Evolutionary conservation across 805 yeast genomes (phyloP), one percentile per base, ranked within the genome.

Genomic region (Naumovozyma dairenensis): DNA sequence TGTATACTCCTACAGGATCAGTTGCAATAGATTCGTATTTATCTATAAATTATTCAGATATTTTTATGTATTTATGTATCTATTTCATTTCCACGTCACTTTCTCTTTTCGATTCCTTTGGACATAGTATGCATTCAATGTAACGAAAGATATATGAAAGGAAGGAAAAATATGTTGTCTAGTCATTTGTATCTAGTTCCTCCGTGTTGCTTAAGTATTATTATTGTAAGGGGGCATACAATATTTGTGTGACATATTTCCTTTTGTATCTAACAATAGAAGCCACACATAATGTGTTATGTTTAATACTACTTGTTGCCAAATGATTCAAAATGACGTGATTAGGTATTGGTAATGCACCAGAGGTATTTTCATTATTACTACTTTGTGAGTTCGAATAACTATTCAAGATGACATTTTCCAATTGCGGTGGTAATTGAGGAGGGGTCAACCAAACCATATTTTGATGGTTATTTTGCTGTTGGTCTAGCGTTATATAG

Each of bases 251-350:
- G 16, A 80, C 92, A 55, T 86, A 87, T 61, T 80, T 85, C 39
- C 87, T 70, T 55, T 81, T 78, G 62, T 87, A 87, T 53, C 96
- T 69, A 22, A 84, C 87, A 15, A 87, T 84, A 26, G 86, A 76
- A 3, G 96, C 96, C 30, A 87, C 96, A 6, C 96, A 94, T 37
- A 87, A 66, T 0, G 94, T 89, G 56, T 85, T 86, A 53, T 87
- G 95, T 53, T 87, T 85, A 49, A 87, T 87, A 43, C 92, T 79
- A 8, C 96, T 85, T 6, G 96, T 87, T n/a, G 96, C 95, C 58
- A 87, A 65, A 58, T 87, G 97, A 54, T 87, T 87, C 48, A 87
- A 65, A 16, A 87, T 94, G 36, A 87, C 97, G 55, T 87, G 96
- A 53, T 87, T 85, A 10, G 97, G 97, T 36, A 86, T 85, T 7